Percentiles rank a stretch among this genome's conserved stretches.
Evolutionary conservation across 1,284 basidiomycete genomes (phyloP).

Genomic region (Sphaerobolus stellatus): DNA sequence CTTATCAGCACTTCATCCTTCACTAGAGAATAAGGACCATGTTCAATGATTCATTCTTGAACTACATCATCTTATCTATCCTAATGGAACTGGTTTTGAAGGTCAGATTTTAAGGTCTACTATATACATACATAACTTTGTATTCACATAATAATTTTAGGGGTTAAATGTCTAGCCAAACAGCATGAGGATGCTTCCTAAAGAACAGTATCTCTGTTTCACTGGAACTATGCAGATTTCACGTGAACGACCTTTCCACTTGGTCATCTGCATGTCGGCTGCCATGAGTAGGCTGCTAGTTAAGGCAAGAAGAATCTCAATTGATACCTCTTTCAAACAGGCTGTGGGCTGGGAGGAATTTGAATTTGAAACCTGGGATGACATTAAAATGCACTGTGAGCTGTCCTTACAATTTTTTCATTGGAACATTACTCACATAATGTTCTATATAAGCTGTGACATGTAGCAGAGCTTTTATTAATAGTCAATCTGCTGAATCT

Average conservation of each 20-base stretch:
- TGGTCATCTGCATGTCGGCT: conserved; percentile 22
- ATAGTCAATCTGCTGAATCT: conserved; percentile 22
- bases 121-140: not conserved
- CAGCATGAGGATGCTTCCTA: conserved; percentile 31
- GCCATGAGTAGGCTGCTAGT: conserved; percentile 21
- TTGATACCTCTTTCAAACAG: conserved; percentile 27
- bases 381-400: conserved; percentile 20
- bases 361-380: conserved; percentile 26
- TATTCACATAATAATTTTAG: not conserved
- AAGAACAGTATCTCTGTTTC: conserved; percentile 15
- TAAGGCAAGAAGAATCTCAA: conserved; percentile 16
- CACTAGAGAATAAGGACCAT: conserved; percentile 25
- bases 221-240: conserved; percentile 4
- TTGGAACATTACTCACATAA: not conserved
- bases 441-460: conserved; percentile 16
- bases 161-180: not conserved
- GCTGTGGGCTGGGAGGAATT: conserved; percentile 26
- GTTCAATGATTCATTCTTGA: conserved; percentile 19
- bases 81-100: conserved; percentile 24
- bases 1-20: conserved; percentile 26
- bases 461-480: conserved; percentile 22
- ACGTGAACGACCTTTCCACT: conserved; percentile 7
- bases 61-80: conserved; percentile 16
- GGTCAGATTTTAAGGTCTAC: conserved; percentile 17
- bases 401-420: not conserved